Conservation (phyloP, 352 stramenopile genomes). For the Pythium dissotocum region DNA sequence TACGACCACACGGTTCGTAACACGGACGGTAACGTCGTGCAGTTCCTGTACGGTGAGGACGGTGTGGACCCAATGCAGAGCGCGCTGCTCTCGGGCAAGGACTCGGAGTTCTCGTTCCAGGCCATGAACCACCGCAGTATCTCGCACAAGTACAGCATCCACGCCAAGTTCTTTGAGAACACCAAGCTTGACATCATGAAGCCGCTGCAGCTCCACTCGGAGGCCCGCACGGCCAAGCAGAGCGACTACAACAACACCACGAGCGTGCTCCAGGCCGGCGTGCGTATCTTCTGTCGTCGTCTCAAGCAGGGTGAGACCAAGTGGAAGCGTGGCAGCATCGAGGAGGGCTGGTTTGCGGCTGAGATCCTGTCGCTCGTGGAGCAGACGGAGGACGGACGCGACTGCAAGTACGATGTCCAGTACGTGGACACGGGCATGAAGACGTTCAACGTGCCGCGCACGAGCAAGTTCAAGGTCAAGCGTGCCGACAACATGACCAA, state of each 20-base stretch:
- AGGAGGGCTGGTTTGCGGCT: slow-evolving; percentile 67
- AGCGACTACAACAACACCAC: slow-evolving; percentile 39
- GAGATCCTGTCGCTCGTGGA: slow-evolving; percentile 65
- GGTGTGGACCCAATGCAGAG: slow-evolving; percentile 96
- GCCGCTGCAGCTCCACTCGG: slow-evolving; percentile 74
- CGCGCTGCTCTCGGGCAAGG: slow-evolving; percentile 94
- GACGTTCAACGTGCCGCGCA: slow-evolving; percentile 75
- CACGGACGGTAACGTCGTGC: slow-evolving; percentile 96
- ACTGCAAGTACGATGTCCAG: slow-evolving; percentile 85
- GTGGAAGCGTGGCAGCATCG: slow-evolving; percentile 87
- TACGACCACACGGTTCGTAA: slow-evolving; percentile 99
- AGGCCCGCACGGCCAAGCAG: slow-evolving; percentile 55
- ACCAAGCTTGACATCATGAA: slow-evolving; percentile 91
- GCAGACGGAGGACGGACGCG: slow-evolving; percentile 63
- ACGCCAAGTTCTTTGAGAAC: slow-evolving; percentile 87
- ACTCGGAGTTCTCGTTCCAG: slow-evolving; percentile 93
- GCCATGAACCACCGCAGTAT: slow-evolving; percentile 96
- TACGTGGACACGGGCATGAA: slow-evolving; percentile 86
- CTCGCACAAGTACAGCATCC: slow-evolving; percentile 92
- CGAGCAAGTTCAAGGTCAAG: slow-evolving; percentile 72
- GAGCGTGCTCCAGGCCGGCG: slow-evolving; percentile 50
- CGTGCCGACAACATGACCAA: slow-evolving; percentile 65
- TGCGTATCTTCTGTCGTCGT: slow-evolving; percentile 67
- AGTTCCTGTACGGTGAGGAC: slow-evolving; percentile 99
- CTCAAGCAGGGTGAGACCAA: slow-evolving; percentile 79